A percentile compares a stretch with the other conserved stretches of the same genome.
Evolutionary conservation across 75 land plant species (phyloP).

Genomic region (Pinus taeda): DNA sequence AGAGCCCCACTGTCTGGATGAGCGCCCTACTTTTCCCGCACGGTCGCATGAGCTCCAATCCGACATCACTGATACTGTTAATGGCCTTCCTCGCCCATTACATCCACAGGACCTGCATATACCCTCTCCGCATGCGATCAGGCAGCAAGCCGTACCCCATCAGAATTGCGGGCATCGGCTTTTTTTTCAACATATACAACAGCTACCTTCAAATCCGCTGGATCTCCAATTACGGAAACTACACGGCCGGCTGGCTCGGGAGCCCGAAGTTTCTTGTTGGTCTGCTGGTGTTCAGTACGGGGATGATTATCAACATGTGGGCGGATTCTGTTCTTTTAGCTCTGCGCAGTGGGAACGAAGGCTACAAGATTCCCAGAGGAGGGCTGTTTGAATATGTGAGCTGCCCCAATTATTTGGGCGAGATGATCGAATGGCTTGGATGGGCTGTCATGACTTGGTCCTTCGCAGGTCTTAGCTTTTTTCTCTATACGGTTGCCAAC

Average conservation of each 20-base stretch:
- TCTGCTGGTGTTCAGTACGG: slow-evolving; percentile 37
- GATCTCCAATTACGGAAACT: slow-evolving; percentile 56
- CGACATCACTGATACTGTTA: slow-evolving; percentile 20
- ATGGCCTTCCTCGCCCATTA: slow-evolving; percentile 60
- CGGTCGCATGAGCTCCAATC: slow-evolving; percentile 35
- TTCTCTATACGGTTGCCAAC: slow-evolving; percentile 59
- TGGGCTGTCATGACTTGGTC: slow-evolving; percentile 75
- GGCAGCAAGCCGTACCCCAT: slow-evolving; percentile 36
- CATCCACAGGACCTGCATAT: slow-evolving; percentile 54
- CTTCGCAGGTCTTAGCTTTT: slow-evolving; percentile 62
- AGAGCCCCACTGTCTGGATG: slow-evolving; percentile 70
- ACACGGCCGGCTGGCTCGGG: slow-evolving; percentile 36
- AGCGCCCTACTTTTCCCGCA: slow-evolving; percentile 36
- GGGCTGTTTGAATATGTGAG: slow-evolving; percentile 71
- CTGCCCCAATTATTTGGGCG: slow-evolving; percentile 88
- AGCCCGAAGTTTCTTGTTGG: slow-evolving; percentile 46
- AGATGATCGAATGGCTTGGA: slow-evolving; percentile 89
- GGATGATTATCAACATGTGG: slow-evolving; percentile 66
- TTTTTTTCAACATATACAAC: slow-evolving; percentile 71
- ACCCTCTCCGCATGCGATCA: slow-evolving; percentile 46
- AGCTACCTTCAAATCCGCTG: slow-evolving; percentile 65
- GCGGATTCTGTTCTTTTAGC: slow-evolving; percentile 67
- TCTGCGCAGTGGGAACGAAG: slow-evolving; percentile 38
- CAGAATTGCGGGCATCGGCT: slow-evolving; percentile 33
- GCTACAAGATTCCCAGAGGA: slow-evolving; percentile 74